phyloP scores from a whole-genome alignment of 2,329 filamentous ascomycete species.

The Phialophora macrospora region DNA sequence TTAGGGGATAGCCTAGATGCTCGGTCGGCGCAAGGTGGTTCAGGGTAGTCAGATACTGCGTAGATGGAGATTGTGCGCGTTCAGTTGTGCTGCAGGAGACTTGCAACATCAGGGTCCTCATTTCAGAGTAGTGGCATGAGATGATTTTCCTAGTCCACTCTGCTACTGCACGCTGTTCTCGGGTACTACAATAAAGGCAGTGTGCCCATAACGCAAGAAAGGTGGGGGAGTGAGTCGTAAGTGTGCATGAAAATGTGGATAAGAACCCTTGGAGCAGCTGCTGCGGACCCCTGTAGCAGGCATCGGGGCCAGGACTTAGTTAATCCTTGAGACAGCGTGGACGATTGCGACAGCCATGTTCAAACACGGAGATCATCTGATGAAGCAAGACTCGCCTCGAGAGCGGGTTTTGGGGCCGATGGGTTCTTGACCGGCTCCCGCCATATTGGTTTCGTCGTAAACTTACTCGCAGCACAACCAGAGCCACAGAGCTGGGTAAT shows the following conservation, averaged over 20 bases:
- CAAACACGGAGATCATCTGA: slow-evolving; percentile 19
- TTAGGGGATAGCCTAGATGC: background rate
- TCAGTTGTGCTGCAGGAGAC: slow-evolving; percentile 3
- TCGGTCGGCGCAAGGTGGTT: background rate
- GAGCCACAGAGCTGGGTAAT: background rate
- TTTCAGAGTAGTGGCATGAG: slow-evolving; percentile 8
- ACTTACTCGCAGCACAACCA: background rate
- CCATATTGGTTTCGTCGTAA: slow-evolving; percentile 1
- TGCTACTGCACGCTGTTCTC: slow-evolving; percentile 16
- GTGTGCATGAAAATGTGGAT: slow-evolving; percentile 8
- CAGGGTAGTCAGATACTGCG: background rate
- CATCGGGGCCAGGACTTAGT: slow-evolving; percentile 3
- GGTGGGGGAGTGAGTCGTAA: slow-evolving; percentile 7
- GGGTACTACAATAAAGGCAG: background rate
- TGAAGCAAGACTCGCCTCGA: slow-evolving; percentile 23
- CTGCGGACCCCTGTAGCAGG: background rate
- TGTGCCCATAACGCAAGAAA: slow-evolving; percentile 15
- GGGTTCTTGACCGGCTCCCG: background rate
- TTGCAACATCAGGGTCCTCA: slow-evolving; percentile 2
- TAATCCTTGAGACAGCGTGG: slow-evolving; percentile 12
- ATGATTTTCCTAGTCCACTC: slow-evolving; percentile 9
- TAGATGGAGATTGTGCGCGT: slow-evolving; percentile 1
- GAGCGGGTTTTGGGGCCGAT: background rate
- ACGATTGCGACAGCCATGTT: slow-evolving; percentile 19
- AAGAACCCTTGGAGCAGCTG: background rate